A percentile compares a stretch with the other conserved stretches of the same genome.
These are phyloP conservation scores for Begonia loranthoides DNA, from an alignment of 306 rosid genomes.

Conservation along the genomic window DNA sequence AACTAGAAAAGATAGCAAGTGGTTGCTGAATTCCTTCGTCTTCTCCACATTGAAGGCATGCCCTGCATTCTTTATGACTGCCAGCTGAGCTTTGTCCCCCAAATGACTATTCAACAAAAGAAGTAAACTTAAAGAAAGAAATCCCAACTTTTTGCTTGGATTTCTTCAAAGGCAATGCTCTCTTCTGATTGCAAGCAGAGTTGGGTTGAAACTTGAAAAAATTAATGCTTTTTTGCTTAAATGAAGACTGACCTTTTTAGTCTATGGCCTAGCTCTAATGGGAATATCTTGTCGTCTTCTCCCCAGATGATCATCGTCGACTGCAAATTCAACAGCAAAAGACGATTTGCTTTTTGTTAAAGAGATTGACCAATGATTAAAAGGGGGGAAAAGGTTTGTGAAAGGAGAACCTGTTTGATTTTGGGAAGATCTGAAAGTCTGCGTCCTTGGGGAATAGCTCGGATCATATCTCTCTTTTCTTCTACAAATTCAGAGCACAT, in stretches of 20 bases:
- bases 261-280: slow-evolving; percentile 57
- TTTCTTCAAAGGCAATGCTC: no score
- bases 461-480: slow-evolving; percentile 62
- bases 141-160: no score
- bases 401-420: slow-evolving; percentile 39
- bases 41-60: slow-evolving; percentile 49
- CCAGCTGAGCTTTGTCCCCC: slow-evolving; percentile 52
- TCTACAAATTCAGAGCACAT: slow-evolving; percentile 51
- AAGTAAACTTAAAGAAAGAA: no score
- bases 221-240: no score
- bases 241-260: slow-evolving; percentile 35
- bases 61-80: slow-evolving; percentile 48
- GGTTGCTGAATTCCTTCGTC: slow-evolving; percentile 33
- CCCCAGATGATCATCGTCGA: slow-evolving; percentile 79
- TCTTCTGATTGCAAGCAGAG: no score
- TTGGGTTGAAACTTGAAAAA: no score
- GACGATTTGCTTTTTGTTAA: neutral
- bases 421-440: slow-evolving; percentile 47
- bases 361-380: neutral
- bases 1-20: slow-evolving; percentile 38
- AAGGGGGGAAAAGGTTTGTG: neutral
- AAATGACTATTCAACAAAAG: slow-evolving; percentile 28
- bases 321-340: slow-evolving; percentile 15
- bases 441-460: slow-evolving; percentile 43
- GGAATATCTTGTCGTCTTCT: slow-evolving; percentile 60